A percentile compares a stretch with the other conserved stretches of the same genome.
Evolutionary conservation across 1,139 yeast genomes (phyloP).

Genomic region (Yarrowia galli): DNA sequence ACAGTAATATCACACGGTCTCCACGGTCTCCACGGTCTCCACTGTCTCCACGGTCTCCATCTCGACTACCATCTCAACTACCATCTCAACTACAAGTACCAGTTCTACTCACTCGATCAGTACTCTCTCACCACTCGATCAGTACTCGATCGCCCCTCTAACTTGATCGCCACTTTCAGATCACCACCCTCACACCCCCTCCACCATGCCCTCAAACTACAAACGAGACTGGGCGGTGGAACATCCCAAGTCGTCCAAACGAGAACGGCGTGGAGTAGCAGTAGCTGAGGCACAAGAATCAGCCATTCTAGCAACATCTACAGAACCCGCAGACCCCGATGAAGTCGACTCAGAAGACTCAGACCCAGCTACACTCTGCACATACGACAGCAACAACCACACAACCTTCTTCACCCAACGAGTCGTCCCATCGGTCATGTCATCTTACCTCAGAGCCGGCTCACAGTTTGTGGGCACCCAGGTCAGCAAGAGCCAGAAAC

Average conservation of each 20-base stretch:
- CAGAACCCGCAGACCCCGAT: not conserved
- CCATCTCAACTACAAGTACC: too few species aligned
- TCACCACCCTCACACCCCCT: not conserved
- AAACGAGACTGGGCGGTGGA: conserved; percentile 26
- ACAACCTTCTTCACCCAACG: conserved; percentile 27
- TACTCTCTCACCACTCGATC: not conserved
- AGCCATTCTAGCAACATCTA: too few species aligned
- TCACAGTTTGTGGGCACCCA: conserved; percentile 73
- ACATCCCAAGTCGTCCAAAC: conserved; percentile 9
- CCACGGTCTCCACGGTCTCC: too few species aligned
- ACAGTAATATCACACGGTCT: too few species aligned
- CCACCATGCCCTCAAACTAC: conserved; percentile 19
- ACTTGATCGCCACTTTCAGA: too few species aligned
- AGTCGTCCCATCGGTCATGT: conserved; percentile 5
- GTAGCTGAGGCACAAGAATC: too few species aligned
- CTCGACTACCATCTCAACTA: too few species aligned
- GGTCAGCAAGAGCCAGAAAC: conserved; percentile 70
- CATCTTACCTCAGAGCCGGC: conserved; percentile 62
- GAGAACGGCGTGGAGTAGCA: not conserved
- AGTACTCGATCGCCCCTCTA: not conserved
- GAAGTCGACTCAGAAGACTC: not conserved
- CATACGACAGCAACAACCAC: conserved; percentile 33
- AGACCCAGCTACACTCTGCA: not conserved
- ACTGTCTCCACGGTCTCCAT: too few species aligned
- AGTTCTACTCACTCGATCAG: too few species aligned